A percentile compares a stretch with the other conserved stretches of the same genome.
phyloP scores from a whole-genome alignment of 2,329 filamentous ascomycete species.

The Diaporthe sp. region DNA sequence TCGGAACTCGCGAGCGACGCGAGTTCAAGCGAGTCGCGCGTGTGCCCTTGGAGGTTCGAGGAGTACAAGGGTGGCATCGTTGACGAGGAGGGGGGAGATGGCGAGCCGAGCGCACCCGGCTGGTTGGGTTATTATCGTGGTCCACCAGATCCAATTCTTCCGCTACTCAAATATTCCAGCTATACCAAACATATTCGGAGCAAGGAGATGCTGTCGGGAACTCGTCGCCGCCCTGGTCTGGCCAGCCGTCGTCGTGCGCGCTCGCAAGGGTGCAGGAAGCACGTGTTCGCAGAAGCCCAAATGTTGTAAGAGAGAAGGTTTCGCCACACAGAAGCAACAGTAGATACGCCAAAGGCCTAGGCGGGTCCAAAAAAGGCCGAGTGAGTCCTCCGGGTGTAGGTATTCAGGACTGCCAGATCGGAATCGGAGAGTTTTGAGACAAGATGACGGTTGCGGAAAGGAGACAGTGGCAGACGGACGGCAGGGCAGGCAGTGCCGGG shows the following conservation, averaged over 20 bases:
- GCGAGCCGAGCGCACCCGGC: slow-evolving; percentile 32
- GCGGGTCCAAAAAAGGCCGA: neutral
- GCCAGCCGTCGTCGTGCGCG: neutral
- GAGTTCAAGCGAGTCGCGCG: slow-evolving; percentile 95
- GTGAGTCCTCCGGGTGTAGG: neutral
- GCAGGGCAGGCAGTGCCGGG: slow-evolving; percentile 25
- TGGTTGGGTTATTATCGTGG: neutral
- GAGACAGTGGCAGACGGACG: slow-evolving; percentile 1
- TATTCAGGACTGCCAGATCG: neutral
- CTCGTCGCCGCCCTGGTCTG: slow-evolving; percentile 1
- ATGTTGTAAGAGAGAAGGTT: neutral
- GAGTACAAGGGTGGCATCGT: slow-evolving; percentile 58
- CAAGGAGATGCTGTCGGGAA: neutral
- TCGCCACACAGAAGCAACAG: slow-evolving; percentile 9
- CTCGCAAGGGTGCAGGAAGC: neutral
- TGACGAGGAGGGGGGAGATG: slow-evolving; percentile 6
- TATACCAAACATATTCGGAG: slow-evolving; percentile 36
- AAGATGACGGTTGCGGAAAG: slow-evolving; percentile 30
- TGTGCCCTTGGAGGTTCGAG: slow-evolving; percentile 57
- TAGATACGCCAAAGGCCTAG: neutral
- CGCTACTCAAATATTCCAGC: slow-evolving; percentile 11
- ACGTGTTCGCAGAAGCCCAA: slow-evolving; percentile 2
- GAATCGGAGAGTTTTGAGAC: slow-evolving; percentile 3
- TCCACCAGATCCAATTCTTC: slow-evolving; percentile 31
- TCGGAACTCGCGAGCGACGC: slow-evolving; percentile 93